Evolutionary conservation across 495 filamentous ascomycete genomes (phyloP), one percentile per base, ranked within the genome.

Genomic region (Rusavskia elegans): DNA sequence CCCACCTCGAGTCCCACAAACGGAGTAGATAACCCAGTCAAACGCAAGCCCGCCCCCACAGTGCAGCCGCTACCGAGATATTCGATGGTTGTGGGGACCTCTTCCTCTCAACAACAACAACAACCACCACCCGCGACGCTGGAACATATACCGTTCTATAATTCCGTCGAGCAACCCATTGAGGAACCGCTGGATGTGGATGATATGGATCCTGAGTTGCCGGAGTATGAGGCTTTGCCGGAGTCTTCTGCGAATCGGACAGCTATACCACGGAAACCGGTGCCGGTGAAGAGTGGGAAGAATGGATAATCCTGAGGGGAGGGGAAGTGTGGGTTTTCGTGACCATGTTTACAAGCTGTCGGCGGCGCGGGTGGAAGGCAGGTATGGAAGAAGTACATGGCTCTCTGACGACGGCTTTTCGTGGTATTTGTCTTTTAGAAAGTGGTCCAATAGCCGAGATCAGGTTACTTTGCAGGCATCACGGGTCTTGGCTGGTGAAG

Each of bases 31-130:
- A 29, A 10, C 29, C 19, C 49, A 10, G 27, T 56, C 21, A 55
- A 45, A 37, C 52, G 58, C n/a, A 61, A 59, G 37, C 59, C 59
- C 1, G 59, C 56, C 10, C 59, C 59, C 9, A 32, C 40, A 2
- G 32, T 61, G 10, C 50, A 52, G 19, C 36, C 53, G 8, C 59
- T 51, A 3, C 59, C 59, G 1, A 51, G 49, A 13, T 61, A 61
- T 41, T 59, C 59, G 13, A 52, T 57, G 36, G 32, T 61, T n/a
- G 38, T 59, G 11, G 49, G 44, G 19, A 14, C 44, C 6, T 29
- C 44, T n/a, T 42, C 39, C 10, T 14, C 17, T 17, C 41, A 14
- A n/a, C 42, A 53, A 16, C 3, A 20, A 7, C 25, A 27, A 14
- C 32, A 35, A 14, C 32, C 7, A 13, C 32, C 32, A 35, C 39